Conservation (phyloP, 2,329 filamentous ascomycete genomes). For the Colletotrichum chlorophyti region DNA sequence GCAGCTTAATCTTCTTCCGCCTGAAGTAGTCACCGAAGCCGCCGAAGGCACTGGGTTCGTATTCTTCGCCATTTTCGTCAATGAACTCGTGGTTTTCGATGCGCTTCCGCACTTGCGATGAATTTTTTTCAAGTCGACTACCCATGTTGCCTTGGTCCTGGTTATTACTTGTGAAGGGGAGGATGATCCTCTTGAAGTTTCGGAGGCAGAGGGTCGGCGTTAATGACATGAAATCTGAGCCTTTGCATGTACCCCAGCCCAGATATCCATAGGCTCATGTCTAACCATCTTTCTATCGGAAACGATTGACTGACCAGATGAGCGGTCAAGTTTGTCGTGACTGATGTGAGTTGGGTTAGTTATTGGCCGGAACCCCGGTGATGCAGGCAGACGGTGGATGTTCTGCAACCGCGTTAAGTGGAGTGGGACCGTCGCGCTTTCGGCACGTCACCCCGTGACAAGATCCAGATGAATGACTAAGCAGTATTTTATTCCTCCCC, state of each 20-base stretch:
- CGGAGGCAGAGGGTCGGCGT: no score
- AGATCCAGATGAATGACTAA: constrained; percentile 11
- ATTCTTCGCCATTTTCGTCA: constrained; percentile 85
- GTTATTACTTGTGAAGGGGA: no score
- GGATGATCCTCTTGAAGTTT: no score
- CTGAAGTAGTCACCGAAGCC: constrained; percentile 93
- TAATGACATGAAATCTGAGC: neutral
- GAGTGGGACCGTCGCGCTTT: constrained; percentile 34
- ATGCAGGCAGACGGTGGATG: constrained; percentile 9
- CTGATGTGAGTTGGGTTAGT: neutral
- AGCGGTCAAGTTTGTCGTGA: neutral
- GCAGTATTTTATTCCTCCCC: no score
- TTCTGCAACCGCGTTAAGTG: constrained; percentile 45
- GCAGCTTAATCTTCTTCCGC: constrained; percentile 95
- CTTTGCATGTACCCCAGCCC: no score
- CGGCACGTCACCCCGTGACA: constrained; percentile 50
- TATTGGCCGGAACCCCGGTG: neutral
- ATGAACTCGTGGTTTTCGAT: constrained; percentile 75
- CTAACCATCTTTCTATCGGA: neutral
- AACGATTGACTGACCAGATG: neutral
- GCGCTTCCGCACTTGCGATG: constrained; percentile 66
- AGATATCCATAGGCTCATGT: neutral
- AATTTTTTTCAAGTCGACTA: constrained; percentile 67
- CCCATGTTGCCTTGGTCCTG: constrained; percentile 65
- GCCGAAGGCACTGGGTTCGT: constrained; percentile 84